Conservation (phyloP, 805 yeast species). For the Pichia manshurica region DNA sequence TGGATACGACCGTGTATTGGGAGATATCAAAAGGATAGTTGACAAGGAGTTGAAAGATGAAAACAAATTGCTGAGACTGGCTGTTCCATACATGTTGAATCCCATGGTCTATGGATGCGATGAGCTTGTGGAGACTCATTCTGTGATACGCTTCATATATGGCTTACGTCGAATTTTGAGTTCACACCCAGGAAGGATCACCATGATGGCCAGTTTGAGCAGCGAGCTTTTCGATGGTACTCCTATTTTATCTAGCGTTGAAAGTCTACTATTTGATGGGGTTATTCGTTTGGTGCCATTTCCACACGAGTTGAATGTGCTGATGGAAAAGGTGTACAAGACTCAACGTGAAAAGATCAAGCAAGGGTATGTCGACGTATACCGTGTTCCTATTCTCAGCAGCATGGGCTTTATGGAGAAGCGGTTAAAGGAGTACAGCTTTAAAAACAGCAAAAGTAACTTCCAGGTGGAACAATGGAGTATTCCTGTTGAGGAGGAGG, state of each 20-base stretch:
- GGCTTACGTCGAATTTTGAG: constrained; percentile 50
- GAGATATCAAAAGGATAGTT: constrained; percentile 37
- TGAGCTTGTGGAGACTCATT: constrained; percentile 30
- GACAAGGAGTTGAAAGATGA: constrained; percentile 34
- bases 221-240: constrained; percentile 56
- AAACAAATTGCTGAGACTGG: constrained; percentile 54
- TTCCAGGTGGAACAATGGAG: constrained; percentile 94
- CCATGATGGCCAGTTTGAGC: constrained; percentile 55
- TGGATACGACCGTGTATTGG: constrained; percentile 25
- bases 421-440: constrained; percentile 72
- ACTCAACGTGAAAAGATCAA: constrained; percentile 70
- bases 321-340: constrained; percentile 63
- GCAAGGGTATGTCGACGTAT: constrained; percentile 79
- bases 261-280: constrained; percentile 51
- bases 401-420: constrained; percentile 78
- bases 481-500: constrained; percentile 89
- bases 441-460: constrained; percentile 73
- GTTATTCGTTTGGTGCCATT: constrained; percentile 77
- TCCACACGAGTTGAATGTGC: constrained; percentile 61
- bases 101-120: constrained; percentile 66
- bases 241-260: constrained; percentile 45
- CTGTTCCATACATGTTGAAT: constrained; percentile 71
- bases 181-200: constrained; percentile 32
- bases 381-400: constrained; percentile 65
- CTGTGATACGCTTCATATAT: constrained; percentile 56